Conservation (phyloP, 2,329 filamentous ascomycete genomes). For the Trichoderma sp. region DNA sequence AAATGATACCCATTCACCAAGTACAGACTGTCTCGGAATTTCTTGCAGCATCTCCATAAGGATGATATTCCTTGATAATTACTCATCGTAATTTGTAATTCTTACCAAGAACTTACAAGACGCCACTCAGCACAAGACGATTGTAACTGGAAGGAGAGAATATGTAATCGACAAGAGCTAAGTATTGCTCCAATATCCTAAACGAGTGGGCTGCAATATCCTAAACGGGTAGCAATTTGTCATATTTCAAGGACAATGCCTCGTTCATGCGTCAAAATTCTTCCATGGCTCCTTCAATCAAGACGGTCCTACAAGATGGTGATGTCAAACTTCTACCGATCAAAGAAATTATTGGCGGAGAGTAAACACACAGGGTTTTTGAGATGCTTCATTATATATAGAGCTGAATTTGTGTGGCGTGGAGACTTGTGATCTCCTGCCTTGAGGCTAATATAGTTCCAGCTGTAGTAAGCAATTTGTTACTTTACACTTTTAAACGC, state of each 20-base stretch:
- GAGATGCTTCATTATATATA: no score
- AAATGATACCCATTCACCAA: neutral
- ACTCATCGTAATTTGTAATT: neutral
- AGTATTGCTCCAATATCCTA: neutral
- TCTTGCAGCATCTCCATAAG: neutral
- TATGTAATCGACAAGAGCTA: neutral
- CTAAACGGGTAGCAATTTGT: neutral
- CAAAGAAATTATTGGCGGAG: no score
- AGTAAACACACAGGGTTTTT: no score
- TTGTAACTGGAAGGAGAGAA: neutral
- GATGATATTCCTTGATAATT: neutral
- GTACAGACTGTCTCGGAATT: neutral
- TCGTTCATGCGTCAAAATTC: neutral
- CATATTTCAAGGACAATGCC: neutral
- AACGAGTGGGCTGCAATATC: neutral
- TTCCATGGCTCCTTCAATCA: no score
- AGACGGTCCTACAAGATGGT: no score
- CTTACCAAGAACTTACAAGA: neutral
- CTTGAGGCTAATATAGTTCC: neutral
- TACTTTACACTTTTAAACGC: neutral
- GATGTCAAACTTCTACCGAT: no score
- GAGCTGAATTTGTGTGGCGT: no score
- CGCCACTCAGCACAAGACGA: neutral
- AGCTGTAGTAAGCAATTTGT: neutral
- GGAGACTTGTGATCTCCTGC: no score